Evolutionary conservation across 106 monocot species (phyloP).

Genomic region (Gastrodia elata): DNA sequence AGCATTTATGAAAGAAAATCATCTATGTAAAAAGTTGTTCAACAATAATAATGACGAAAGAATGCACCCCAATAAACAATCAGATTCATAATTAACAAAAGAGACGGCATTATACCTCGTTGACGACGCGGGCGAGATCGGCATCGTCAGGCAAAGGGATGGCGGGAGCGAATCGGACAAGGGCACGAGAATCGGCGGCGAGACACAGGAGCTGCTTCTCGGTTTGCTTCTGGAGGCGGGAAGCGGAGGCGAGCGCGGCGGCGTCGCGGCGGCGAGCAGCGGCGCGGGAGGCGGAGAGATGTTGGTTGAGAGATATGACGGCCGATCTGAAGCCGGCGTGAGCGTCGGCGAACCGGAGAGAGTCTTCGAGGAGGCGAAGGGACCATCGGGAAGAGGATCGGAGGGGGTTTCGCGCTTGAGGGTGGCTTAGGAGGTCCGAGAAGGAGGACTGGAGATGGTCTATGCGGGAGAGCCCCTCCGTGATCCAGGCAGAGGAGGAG

Average conservation of each 20-base stretch:
- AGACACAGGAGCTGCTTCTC: slow-evolving; percentile 58
- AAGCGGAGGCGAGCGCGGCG: slow-evolving; percentile 19
- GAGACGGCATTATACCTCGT: too few relatives aligned
- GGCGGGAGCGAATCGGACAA: neutral
- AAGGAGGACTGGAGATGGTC: slow-evolving; percentile 40
- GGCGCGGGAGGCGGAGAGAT: slow-evolving; percentile 21
- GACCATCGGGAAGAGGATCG: slow-evolving; percentile 14
- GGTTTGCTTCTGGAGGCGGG: slow-evolving; percentile 19
- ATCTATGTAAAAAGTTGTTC: too few relatives aligned
- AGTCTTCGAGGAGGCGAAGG: slow-evolving; percentile 51
- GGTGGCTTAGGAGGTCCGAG: slow-evolving; percentile 45
- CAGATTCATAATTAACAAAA: too few relatives aligned
- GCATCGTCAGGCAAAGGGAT: neutral
- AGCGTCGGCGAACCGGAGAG: slow-evolving; percentile 57
- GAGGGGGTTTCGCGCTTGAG: slow-evolving; percentile 39
- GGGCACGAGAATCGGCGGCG: slow-evolving; percentile 9
- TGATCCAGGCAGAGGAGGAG: slow-evolving; percentile 19
- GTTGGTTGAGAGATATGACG: slow-evolving; percentile 20
- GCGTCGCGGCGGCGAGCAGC: slow-evolving; percentile 40
- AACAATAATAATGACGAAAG: too few relatives aligned
- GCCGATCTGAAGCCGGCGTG: slow-evolving; percentile 39
- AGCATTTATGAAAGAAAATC: too few relatives aligned
- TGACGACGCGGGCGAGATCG: slow-evolving; percentile 26
- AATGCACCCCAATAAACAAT: too few relatives aligned
- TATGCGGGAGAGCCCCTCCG: slow-evolving; percentile 36